Evolutionary conservation across 495 filamentous ascomycete species (phyloP), one percentile per base, ranked within the genome.

Genomic region (Amniculicola lignicola): DNA sequence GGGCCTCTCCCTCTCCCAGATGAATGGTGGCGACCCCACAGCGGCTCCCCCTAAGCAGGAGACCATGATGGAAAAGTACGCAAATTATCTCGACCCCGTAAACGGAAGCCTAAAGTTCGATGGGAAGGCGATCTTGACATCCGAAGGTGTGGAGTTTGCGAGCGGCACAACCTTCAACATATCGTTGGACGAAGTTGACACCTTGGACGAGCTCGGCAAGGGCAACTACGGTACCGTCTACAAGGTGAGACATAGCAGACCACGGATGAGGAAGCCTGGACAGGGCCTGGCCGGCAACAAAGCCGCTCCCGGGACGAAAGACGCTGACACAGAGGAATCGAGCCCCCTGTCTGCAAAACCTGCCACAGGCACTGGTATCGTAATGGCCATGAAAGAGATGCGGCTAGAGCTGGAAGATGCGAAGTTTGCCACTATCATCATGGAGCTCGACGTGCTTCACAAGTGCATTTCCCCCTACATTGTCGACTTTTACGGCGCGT

Each of bases 341-440:
- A 64, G 61, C 35, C 64, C 68, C 2, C 54, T 59, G 1, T 41
- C 52, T 4, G 19, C 59, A 19, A 53, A 49, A 37, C 43, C 63
- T 14, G 54, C 49, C 16, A 63, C 54, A 41, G 70, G 69, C 1
- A 70, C 68, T 0, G 90, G 90, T 3, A 76, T 87, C 24, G 76
- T 94, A 60, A 99, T 99, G 93, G 93, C 93, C 12, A 97, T 99
- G 93, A 97, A 99, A 65, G 93, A 99, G 70, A 94, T 97, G 52
- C 82, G 93, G n/a, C 75, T 99, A 21, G 93, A 99, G 68, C 74
- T 99, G 33, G 93, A 99, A 62, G 93, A 97, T 67, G 86, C 86
- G 49, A 97, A 97, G 69, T 96, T 99, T 68, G 84, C 87, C 4
- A 89, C 93, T 37, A 99, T 99, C 67, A 90, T 97, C 65, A 99